These are phyloP conservation scores for Simplicillium sp. DNA, from an alignment of 2,329 filamentous ascomycete species.

Conservation along the genomic window DNA sequence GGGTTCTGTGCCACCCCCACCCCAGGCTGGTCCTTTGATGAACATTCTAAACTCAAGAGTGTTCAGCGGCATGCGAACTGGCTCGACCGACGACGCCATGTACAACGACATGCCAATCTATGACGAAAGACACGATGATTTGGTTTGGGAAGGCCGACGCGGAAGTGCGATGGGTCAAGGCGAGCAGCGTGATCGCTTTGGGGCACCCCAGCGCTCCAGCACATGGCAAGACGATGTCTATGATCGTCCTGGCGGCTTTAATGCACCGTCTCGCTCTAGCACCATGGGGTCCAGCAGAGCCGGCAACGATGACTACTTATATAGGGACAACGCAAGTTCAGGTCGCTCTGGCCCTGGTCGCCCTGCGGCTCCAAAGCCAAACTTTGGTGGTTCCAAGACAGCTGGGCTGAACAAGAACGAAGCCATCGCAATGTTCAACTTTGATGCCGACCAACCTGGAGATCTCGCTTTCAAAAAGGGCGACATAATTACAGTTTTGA, in stretches of 20 bases:
- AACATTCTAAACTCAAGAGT: constrained; percentile 73
- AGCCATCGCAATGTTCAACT: constrained; percentile 84
- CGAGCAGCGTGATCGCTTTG: constrained; percentile 33
- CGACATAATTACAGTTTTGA: constrained; percentile 87
- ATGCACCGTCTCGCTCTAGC: constrained; percentile 36
- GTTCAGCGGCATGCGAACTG: constrained; percentile 58
- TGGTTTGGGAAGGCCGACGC: constrained; percentile 70
- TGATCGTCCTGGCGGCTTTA: constrained; percentile 42
- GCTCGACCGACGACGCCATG: constrained; percentile 50
- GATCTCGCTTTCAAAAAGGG: constrained; percentile 97
- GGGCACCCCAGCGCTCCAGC: constrained; percentile 49
- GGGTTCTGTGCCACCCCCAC: constrained; percentile 68
- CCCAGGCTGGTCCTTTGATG: constrained; percentile 77
- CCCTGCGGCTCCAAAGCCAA: constrained; percentile 82
- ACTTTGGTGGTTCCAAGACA: constrained; percentile 54
- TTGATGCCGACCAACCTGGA: constrained; percentile 86
- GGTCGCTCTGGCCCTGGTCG: constrained; percentile 55
- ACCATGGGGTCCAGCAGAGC: constrained; percentile 34
- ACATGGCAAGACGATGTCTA: constrained; percentile 74
- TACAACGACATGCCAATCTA: constrained; percentile 94
- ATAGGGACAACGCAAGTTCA: constrained; percentile 34
- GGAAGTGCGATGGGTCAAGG: constrained; percentile 66
- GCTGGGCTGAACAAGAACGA: constrained; percentile 59
- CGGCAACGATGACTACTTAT: constrained; percentile 43
- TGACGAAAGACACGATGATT: constrained; percentile 71